Base-by-base conservation (phyloP, 768 basidiomycete genomes). In the Leccinum longicurvipes region DNA sequence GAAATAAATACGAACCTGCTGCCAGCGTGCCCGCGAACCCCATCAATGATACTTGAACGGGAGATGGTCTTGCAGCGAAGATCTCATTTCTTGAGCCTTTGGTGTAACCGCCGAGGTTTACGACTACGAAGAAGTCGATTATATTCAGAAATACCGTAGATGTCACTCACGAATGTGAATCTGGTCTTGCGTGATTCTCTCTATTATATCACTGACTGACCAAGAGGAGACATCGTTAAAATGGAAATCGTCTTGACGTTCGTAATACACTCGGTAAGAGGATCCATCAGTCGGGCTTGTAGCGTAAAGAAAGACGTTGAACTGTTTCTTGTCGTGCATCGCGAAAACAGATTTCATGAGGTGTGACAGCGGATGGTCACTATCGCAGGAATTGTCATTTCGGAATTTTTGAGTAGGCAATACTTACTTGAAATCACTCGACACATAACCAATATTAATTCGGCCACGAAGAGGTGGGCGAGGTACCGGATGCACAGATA, bases 81-180 rank as follows among this genome's bases (percentile, higher is more conserved):
- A 81, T 72, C 50, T 81, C 80, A 54, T 82, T 81, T 53, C 74
- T 65, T 2, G 80, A 76, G 15, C 79, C 80, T 61, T 79, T 82
- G 28, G 80, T 81, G 56, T 82, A 81, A 10, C 80, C 80, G 5
- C 74, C 77, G 2, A 78, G 61, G 55, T 79, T 78, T 50, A 79
- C 67, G 23, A 79, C 77, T 79, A 58, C 39, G 12, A 47, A 50
- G 1, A 45, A 9, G 49, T 64, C 12, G 34, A 6, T 34, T 27
- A 7, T 11, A 19, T 47, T 31, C 17, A 3, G 25, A 6, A 48
- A 49, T 45, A 21, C 31, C 14, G 23, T 24, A 24, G 15, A 29
- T 21, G 25, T 29, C 29, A 73, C 76, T 51, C 32, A 74, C 79
- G 72, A 46, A 81, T 72, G 58, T 81, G 80, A 50, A 81, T 78